Evolutionary conservation across 1,139 yeast species (phyloP).

Genomic region (Debaryomyces sp.): DNA sequence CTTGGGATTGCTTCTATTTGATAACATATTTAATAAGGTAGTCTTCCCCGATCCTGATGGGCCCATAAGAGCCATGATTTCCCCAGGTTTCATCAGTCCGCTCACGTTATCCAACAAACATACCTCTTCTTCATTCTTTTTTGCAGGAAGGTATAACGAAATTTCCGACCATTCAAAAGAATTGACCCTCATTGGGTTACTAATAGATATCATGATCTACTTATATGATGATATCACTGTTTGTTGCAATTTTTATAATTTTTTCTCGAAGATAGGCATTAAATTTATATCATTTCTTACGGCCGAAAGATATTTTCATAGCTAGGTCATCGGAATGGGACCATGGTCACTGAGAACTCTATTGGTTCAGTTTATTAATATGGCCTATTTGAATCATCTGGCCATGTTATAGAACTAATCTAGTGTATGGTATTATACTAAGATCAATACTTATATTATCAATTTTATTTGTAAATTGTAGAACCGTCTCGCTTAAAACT

Average conservation of each 20-base stretch:
- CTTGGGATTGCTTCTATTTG: conserved; percentile 18
- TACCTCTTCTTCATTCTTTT: neutral
- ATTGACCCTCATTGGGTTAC: neutral
- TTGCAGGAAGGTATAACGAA: neutral
- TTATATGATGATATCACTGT: neutral
- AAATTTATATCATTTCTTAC: neutral
- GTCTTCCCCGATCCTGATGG: conserved; percentile 30
- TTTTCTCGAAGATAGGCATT: neutral
- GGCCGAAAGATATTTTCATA: neutral
- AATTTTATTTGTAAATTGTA: neutral
- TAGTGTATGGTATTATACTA: neutral
- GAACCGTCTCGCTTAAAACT: neutral
- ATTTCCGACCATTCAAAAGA: conserved; percentile 1
- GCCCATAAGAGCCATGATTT: conserved; percentile 29
- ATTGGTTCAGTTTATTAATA: neutral
- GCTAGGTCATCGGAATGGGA: neutral
- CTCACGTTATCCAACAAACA: conserved; percentile 19
- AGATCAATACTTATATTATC: neutral
- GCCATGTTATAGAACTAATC: no score
- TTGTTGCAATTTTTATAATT: neutral
- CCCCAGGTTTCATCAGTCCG: conserved; percentile 28
- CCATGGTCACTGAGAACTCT: neutral
- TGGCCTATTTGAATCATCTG: neutral
- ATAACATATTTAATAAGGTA: conserved; percentile 22
- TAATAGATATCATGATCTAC: neutral